phyloP scores from a whole-genome alignment of 352 stramenopile genomes.

The Blastocystis sp. region DNA sequence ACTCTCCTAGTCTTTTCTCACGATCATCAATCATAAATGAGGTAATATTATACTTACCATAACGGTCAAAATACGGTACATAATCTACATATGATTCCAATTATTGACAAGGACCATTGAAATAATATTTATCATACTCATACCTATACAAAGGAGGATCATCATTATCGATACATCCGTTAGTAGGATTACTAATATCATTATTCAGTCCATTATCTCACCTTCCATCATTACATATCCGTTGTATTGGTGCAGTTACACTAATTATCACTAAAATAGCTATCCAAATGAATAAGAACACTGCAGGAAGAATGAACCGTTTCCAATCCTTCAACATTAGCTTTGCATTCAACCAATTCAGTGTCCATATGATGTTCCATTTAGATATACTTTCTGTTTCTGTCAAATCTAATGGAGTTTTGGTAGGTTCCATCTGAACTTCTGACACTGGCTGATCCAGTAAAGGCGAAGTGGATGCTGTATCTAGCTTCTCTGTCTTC shows the following conservation, averaged over 20 bases:
- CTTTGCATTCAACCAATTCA: background rate
- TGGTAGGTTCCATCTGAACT: background rate
- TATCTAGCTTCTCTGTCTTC: background rate
- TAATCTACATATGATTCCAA: background rate
- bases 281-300: background rate
- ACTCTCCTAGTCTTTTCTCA: background rate
- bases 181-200: no score
- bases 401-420: background rate
- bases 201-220: background rate
- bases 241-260: background rate
- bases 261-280: background rate
- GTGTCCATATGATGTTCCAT: background rate
- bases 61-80: no score
- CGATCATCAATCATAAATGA: background rate
- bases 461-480: background rate
- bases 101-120: background rate
- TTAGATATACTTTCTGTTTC: background rate
- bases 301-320: background rate
- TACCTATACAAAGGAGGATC: background rate
- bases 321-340: background rate
- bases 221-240: background rate
- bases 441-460: background rate
- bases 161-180: constrained; percentile 15
- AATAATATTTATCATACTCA: background rate
- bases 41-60: background rate